Evolutionary conservation across 1,284 basidiomycete genomes (phyloP).

Genomic region (Grifola frondosa): DNA sequence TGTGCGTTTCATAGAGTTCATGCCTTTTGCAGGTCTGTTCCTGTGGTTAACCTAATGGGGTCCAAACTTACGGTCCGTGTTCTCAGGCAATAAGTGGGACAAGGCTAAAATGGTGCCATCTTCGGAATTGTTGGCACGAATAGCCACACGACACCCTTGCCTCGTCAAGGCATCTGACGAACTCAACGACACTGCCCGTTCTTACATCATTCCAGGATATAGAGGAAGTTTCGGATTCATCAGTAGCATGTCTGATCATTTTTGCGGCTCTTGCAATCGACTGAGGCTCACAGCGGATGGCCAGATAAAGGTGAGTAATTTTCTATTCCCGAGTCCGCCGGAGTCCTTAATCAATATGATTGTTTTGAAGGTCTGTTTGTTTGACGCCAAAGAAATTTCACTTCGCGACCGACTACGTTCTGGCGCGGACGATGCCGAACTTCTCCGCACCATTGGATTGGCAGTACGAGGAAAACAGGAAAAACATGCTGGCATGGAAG

Average conservation of each 20-base stretch:
- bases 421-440: conserved; percentile 61
- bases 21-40: conserved; percentile 83
- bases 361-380: conserved; percentile 73
- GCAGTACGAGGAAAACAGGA: conserved; percentile 78
- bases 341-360: background rate
- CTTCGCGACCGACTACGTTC: conserved; percentile 73
- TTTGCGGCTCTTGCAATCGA: conserved; percentile 84
- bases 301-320: conserved; percentile 82
- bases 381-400: conserved; percentile 83
- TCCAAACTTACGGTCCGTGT: conserved; percentile 1
- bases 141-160: conserved; percentile 48
- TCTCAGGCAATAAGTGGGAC: conserved; percentile 82
- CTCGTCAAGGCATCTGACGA: conserved; percentile 61
- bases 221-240: conserved; percentile 83
- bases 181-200: conserved; percentile 79
- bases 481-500: conserved; percentile 83
- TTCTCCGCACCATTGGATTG: conserved; percentile 62
- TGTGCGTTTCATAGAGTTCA: conserved; percentile 89
- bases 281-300: conserved; percentile 86
- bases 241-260: conserved; percentile 91
- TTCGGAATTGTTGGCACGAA: conserved; percentile 52
- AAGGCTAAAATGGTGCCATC: conserved; percentile 80
- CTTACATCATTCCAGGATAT: conserved; percentile 74
- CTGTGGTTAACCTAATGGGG: too few species aligned
- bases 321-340: conserved; percentile 1